These are phyloP conservation scores for Mycena capillaripes DNA, from an alignment of 768 basidiomycete species.

Conservation along the genomic window DNA sequence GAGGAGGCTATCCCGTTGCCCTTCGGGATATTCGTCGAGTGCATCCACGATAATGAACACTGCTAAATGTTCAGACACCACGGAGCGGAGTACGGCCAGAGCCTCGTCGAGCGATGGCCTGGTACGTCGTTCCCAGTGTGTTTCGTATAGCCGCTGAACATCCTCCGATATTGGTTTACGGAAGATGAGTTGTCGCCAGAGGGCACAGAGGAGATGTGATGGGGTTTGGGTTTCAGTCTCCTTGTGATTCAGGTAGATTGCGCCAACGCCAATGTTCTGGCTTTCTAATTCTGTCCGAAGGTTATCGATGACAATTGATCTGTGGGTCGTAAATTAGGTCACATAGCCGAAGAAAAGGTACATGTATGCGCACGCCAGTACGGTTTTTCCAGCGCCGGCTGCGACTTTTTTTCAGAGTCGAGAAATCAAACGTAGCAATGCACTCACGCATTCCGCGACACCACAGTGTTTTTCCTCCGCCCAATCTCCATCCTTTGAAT, in stretches of 20 bases:
- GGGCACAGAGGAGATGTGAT: not conserved
- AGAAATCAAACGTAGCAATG: not conserved
- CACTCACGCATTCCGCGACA: conserved; percentile 17
- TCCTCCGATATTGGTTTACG: not conserved
- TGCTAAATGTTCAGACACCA: not conserved
- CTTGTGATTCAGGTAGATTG: conserved; percentile 7
- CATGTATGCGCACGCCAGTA: not conserved
- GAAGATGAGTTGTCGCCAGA: conserved; percentile 11
- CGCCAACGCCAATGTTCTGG: not conserved
- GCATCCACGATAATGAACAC: conserved; percentile 20
- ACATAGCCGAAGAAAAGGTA: no score
- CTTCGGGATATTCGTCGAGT: conserved; percentile 20
- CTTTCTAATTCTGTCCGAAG: not conserved
- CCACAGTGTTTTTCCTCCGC: not conserved
- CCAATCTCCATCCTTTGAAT: conserved; percentile 5
- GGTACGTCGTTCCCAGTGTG: not conserved
- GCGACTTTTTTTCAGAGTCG: not conserved
- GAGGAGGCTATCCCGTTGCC: not conserved
- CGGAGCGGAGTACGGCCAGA: not conserved
- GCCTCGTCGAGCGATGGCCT: not conserved
- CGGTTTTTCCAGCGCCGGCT: conserved; percentile 26
- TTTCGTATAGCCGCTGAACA: not conserved
- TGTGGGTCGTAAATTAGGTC: not conserved
- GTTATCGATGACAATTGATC: conserved; percentile 11
- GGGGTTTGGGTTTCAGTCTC: conserved; percentile 1